Evolutionary conservation across 768 basidiomycete genomes (phyloP).

Genomic region (Termitomyces sp.): DNA sequence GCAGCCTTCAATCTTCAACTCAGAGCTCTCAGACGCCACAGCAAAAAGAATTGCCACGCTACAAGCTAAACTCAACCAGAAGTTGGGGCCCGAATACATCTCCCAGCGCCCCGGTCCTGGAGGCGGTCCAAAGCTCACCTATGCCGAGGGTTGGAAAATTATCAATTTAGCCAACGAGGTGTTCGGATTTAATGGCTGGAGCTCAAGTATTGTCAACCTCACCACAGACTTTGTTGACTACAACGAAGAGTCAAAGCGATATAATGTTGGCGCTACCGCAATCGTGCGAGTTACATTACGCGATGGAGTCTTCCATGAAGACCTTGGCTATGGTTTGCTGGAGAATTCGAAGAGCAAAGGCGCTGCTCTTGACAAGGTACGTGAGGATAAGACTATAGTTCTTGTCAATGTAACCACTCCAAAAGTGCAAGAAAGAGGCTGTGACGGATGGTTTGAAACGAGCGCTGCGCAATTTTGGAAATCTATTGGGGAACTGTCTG

Average conservation of each 20-base stretch:
- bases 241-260: constrained; percentile 60
- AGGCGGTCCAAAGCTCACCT: constrained; percentile 83
- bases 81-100: constrained; percentile 92
- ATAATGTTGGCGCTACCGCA: constrained; percentile 74
- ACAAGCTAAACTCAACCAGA: constrained; percentile 78
- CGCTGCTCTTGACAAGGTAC: constrained; percentile 85
- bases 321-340: constrained; percentile 83
- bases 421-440: constrained; percentile 96
- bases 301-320: constrained; percentile 90
- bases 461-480: constrained; percentile 87
- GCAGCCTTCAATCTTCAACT: constrained; percentile 24
- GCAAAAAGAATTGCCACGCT: constrained; percentile 62
- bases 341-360: constrained; percentile 88
- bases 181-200: constrained; percentile 98
- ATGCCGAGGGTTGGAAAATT: constrained; percentile 96
- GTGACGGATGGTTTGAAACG: constrained; percentile 94
- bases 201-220: constrained; percentile 68
- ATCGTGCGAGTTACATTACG: constrained; percentile 81
- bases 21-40: constrained; percentile 53
- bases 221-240: constrained; percentile 77
- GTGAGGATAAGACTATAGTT: too few relatives aligned
- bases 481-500: constrained; percentile 92
- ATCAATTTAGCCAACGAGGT: constrained; percentile 98
- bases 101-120: constrained; percentile 86
- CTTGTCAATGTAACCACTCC: background rate